Conservation (phyloP, 1,284 basidiomycete genomes). For the Entoloma clypeatum region DNA sequence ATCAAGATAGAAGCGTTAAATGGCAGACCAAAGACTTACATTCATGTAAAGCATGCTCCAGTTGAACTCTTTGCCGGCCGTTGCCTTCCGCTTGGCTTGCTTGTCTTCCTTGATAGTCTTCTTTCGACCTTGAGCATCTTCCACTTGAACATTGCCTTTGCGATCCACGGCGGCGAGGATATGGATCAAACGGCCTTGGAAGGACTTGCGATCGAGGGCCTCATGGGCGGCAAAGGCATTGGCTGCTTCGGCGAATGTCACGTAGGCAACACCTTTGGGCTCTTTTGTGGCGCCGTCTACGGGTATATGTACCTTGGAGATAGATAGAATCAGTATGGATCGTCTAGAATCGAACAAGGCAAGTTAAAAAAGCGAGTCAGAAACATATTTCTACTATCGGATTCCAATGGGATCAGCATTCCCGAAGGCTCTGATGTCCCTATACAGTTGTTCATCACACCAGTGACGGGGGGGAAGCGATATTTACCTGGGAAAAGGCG, state of each 20-base stretch:
- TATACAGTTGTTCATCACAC: constrained; percentile 28
- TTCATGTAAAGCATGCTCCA: constrained; percentile 99
- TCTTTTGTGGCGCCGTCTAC: constrained; percentile 64
- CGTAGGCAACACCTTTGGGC: constrained; percentile 83
- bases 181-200: constrained; percentile 91
- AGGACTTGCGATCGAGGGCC: constrained; percentile 79
- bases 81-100: constrained; percentile 67
- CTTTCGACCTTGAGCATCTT: constrained; percentile 45
- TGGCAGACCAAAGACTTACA: constrained; percentile 51
- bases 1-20: background rate
- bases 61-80: constrained; percentile 84
- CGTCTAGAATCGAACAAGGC: constrained; percentile 5
- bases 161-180: constrained; percentile 81
- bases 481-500: constrained; percentile 22
- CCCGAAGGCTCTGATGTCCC: constrained; percentile 44
- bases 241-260: constrained; percentile 66
- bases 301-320: constrained; percentile 75
- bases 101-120: constrained; percentile 67
- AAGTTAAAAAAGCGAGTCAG: constrained; percentile 29
- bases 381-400: constrained; percentile 41
- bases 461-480: constrained; percentile 3
- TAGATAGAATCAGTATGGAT: constrained; percentile 13
- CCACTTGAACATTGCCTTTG: constrained; percentile 43
- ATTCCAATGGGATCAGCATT: constrained; percentile 40
- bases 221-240: constrained; percentile 77